Percentiles rank a stretch among this genome's conserved stretches.
These are phyloP conservation scores for Endoconidiophora laricicola DNA, from an alignment of 2,329 filamentous ascomycete genomes.

Conservation along the genomic window DNA sequence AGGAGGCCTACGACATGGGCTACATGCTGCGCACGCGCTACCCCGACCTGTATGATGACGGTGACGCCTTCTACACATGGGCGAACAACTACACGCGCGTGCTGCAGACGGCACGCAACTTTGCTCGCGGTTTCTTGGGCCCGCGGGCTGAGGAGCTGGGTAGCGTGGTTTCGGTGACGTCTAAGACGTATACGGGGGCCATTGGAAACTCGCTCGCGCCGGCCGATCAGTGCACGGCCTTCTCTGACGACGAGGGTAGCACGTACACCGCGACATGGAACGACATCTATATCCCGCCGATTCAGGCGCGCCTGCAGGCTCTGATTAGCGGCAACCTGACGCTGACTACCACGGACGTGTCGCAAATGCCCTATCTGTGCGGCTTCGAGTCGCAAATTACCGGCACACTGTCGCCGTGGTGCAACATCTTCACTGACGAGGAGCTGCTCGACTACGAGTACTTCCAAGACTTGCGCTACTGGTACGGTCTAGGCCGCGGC, in stretches of 20 bases:
- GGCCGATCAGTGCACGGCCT: slow-evolving; percentile 45
- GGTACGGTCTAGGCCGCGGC: slow-evolving; percentile 45
- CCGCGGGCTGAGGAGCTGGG: slow-evolving; percentile 35
- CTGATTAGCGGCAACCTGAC: slow-evolving; percentile 37
- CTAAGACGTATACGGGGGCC: slow-evolving; percentile 30
- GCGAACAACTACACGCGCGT: slow-evolving; percentile 50
- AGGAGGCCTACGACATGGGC: slow-evolving; percentile 41
- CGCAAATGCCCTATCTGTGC: slow-evolving; percentile 50
- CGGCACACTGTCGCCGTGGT: slow-evolving; percentile 44
- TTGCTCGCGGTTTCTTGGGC: slow-evolving; percentile 44
- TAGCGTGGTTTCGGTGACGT: slow-evolving; percentile 40
- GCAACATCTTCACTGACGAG: slow-evolving; percentile 41
- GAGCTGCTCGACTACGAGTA: slow-evolving; percentile 51
- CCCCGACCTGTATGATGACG: slow-evolving; percentile 32
- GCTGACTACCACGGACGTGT: slow-evolving; percentile 35
- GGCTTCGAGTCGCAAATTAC: slow-evolving; percentile 55
- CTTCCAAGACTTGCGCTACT: slow-evolving; percentile 50
- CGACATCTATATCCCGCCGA: slow-evolving; percentile 33
- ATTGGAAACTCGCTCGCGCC: slow-evolving; percentile 47
- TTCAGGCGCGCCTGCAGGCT: slow-evolving; percentile 35
- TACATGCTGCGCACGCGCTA: slow-evolving; percentile 33
- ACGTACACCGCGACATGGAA: slow-evolving; percentile 31
- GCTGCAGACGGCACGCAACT: slow-evolving; percentile 43
- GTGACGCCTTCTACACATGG: slow-evolving; percentile 41
- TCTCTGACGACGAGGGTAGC: slow-evolving; percentile 35